Evolutionary conservation across 352 stramenopile species (phyloP), one percentile per base, ranked within the genome.

Genomic region (Blastocystis sp.): DNA sequence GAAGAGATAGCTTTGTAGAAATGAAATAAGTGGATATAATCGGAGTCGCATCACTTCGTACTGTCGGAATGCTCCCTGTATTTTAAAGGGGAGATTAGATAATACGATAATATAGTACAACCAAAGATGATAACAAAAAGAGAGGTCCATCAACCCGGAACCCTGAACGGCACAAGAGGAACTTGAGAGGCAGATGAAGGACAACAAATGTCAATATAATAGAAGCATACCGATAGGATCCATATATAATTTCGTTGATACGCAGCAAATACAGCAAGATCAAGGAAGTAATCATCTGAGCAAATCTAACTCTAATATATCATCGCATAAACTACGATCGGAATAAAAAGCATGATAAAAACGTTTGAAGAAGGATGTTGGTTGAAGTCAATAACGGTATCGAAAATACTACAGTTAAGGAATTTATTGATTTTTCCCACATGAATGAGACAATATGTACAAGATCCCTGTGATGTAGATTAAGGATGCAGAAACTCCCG

Each of bases 151-250:
- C 68, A n/a, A 35, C 51, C 5, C 17, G 13, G 44, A 33, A 35
- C 13, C 42, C 1, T 13, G 59, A 64, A 37, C 9, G 22, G 22
- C n/a, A 15, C 9, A 84, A 27, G 7, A n/a, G 27, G 24, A 54
- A 84, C 48, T 84, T 84, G n/a, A 84, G 44, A 24, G 73, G 73
- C 9, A 68, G 27, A 30, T 66, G 6, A 17, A 84, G 6, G 7
- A 33, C 24, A 27, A 68, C 3, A 19, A 66, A 4, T 19, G 73
- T 84, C 4, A 64, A 22, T 27, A 84, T 7, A 24, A 69, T 40
- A 22, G 73, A 84, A 19, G 53, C 48, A 42, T 84, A 84, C 30
- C 42, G 51, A 27, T 62, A 66, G 42, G 44, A 54, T 19, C 73
- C 73, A 24, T 69, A 53, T 9, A 84, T 1, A 4, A 84, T n/a